Evolutionary conservation across 352 stramenopile species (phyloP).

Genomic region (Globisporangium rhizosaccharum): DNA sequence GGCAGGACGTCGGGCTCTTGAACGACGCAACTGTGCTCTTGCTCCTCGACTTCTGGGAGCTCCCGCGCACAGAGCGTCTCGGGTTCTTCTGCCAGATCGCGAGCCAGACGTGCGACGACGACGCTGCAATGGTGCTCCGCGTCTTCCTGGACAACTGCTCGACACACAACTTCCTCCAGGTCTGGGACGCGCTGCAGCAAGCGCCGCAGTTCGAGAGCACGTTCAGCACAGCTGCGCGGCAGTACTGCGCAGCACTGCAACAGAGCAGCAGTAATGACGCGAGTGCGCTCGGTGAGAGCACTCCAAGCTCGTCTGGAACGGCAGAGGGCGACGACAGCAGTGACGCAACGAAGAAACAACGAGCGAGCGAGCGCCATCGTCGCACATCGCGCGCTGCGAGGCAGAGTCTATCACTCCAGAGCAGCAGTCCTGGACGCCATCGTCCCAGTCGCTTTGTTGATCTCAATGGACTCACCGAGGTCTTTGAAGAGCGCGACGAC

Average conservation of each 20-base stretch:
- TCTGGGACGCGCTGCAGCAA: slow-evolving; percentile 48
- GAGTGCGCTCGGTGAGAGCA: neutral
- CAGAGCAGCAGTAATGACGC: neutral
- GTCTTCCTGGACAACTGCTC: slow-evolving; percentile 28
- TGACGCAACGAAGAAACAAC: slow-evolving; percentile 1
- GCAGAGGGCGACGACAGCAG: slow-evolving; percentile 1
- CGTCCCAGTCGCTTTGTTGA: slow-evolving; percentile 34
- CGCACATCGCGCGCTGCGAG: slow-evolving; percentile 1
- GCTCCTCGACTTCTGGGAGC: slow-evolving; percentile 61
- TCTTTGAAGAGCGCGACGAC: slow-evolving; percentile 37
- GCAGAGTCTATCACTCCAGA: slow-evolving; percentile 2
- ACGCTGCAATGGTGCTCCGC: slow-evolving; percentile 35
- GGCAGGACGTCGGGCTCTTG: slow-evolving; percentile 37
- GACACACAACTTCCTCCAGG: slow-evolving; percentile 30
- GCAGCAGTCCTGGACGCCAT: neutral
- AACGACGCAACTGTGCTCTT: slow-evolving; percentile 54
- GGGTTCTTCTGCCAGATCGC: slow-evolving; percentile 70
- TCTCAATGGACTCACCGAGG: slow-evolving; percentile 42
- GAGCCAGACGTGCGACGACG: slow-evolving; percentile 44
- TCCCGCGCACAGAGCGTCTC: slow-evolving; percentile 49
- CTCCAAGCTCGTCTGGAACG: neutral
- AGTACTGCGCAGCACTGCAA: slow-evolving; percentile 13
- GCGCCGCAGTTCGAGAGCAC: slow-evolving; percentile 40
- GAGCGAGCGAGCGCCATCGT: slow-evolving; percentile 1
- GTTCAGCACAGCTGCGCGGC: slow-evolving; percentile 21